These are phyloP conservation scores for Didymella keratinophila DNA, from an alignment of 2,329 filamentous ascomycete genomes.

Conservation along the genomic window DNA sequence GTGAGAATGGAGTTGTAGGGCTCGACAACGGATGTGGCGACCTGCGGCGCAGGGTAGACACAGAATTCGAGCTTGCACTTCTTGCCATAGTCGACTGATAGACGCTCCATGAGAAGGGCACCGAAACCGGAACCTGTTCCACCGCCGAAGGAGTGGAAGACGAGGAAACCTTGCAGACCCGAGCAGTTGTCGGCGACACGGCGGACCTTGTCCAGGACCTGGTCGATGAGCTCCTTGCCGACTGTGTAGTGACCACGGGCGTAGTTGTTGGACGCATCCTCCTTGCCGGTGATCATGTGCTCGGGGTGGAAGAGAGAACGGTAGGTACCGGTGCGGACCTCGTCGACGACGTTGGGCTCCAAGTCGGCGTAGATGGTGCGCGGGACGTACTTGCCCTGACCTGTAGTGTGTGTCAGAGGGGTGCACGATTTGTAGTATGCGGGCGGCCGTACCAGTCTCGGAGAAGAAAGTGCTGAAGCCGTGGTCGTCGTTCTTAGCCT, in stretches of 20 bases:
- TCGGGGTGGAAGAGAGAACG: constrained; percentile 97
- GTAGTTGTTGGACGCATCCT: constrained; percentile 99
- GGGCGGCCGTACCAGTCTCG: constrained; percentile 80
- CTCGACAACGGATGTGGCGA: constrained; percentile 96
- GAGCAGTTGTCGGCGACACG: constrained; percentile 96
- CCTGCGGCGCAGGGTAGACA: constrained; percentile 97
- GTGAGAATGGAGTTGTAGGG: constrained; percentile 99
- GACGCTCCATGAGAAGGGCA: constrained; percentile 97
- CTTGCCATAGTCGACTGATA: constrained; percentile 99
- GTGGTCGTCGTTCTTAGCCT: constrained; percentile 89
- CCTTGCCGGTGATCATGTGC: constrained; percentile 99
- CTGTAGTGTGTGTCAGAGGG: constrained; percentile 58
- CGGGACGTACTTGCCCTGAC: constrained; percentile 98
- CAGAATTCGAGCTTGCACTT: constrained; percentile 99
- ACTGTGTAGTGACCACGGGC: constrained; percentile 99
- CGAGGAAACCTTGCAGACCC: constrained; percentile 97
- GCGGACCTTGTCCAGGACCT: constrained; percentile 96
- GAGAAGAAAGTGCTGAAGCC: constrained; percentile 99
- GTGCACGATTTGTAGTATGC: constrained; percentile 23
- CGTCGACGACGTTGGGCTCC: constrained; percentile 98
- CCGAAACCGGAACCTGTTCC: constrained; percentile 99
- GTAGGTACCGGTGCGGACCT: constrained; percentile 97
- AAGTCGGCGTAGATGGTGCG: constrained; percentile 99
- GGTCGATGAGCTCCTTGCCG: constrained; percentile 98
- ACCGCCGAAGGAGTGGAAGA: constrained; percentile 99